phyloP scores from a whole-genome alignment of 257 asterid species.

The Schizonepeta tenuifolia region DNA sequence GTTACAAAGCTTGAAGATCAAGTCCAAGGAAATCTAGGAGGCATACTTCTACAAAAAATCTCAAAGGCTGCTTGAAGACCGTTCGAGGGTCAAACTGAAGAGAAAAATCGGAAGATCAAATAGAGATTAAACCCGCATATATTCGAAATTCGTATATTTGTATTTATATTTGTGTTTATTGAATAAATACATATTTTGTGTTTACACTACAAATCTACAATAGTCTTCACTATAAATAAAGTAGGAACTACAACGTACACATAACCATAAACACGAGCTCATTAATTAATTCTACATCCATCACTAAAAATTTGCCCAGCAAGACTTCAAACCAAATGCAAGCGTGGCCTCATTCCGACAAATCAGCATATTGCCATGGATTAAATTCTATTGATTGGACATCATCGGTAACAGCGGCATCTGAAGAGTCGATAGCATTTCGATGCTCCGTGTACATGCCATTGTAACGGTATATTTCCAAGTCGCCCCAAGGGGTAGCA shows the following conservation, averaged over 20 bases:
- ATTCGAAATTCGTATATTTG: no score
- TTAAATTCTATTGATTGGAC: constrained; percentile 63
- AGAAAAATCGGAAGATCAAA: no score
- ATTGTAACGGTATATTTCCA: constrained; percentile 73
- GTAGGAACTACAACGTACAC: constrained; percentile 38
- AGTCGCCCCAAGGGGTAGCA: constrained; percentile 96
- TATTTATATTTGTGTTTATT: no score
- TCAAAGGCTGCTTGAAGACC: no score
- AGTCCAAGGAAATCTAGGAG: no score
- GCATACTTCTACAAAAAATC: no score
- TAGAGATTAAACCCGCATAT: no score
- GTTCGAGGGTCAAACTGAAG: no score
- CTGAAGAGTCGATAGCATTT: constrained; percentile 58
- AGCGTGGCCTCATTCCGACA: constrained; percentile 40
- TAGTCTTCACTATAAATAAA: constrained; percentile 12
- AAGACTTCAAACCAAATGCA: constrained; percentile 23
- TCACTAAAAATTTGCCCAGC: constrained; percentile 31
- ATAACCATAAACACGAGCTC: constrained; percentile 29
- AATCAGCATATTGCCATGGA: constrained; percentile 86
- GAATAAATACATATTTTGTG: no score
- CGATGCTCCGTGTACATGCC: constrained; percentile 79
- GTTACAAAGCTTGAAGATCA: no score
- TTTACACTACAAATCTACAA: no score
- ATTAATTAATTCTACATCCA: constrained; percentile 36
- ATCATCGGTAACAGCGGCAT: constrained; percentile 43